These are phyloP conservation scores for Auriculariales sp. DNA, from an alignment of 768 basidiomycete species.

Conservation along the genomic window DNA sequence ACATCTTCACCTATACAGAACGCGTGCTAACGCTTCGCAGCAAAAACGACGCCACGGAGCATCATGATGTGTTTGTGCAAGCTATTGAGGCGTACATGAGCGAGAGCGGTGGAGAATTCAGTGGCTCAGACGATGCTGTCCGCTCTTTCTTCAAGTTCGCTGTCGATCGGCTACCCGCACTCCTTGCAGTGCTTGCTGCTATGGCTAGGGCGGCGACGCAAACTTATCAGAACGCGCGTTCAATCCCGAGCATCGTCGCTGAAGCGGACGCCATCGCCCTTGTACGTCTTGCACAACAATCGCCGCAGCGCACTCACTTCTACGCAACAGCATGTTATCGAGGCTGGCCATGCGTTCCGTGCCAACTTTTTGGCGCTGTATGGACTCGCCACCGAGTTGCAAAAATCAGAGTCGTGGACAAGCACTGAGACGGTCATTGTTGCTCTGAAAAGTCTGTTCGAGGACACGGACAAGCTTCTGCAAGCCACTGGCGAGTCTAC, in stretches of 20 bases:
- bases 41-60: conserved; percentile 36
- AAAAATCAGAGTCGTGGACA: conserved; percentile 53
- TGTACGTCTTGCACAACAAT: conserved; percentile 26
- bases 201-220: conserved; percentile 25
- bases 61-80: conserved; percentile 49
- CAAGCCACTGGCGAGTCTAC: conserved; percentile 6
- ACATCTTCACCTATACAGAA: neutral
- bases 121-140: conserved; percentile 72
- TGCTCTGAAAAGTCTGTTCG: conserved; percentile 55
- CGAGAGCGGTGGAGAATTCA: conserved; percentile 37
- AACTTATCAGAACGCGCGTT: conserved; percentile 28
- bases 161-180: conserved; percentile 40
- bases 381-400: conserved; percentile 42
- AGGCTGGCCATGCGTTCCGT: conserved; percentile 62
- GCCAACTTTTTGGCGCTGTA: conserved; percentile 60
- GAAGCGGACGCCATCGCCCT: conserved; percentile 59
- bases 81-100: conserved; percentile 57
- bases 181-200: conserved; percentile 47
- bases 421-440: conserved; percentile 56
- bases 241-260: conserved; percentile 30
- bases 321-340: conserved; percentile 44
- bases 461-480: conserved; percentile 22
- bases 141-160: conserved; percentile 71
- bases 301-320: neutral
- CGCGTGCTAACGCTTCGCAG: neutral